phyloP scores from a whole-genome alignment of 2,329 filamentous ascomycete species.

The Lasiodiplodia hormozganensis region DNA sequence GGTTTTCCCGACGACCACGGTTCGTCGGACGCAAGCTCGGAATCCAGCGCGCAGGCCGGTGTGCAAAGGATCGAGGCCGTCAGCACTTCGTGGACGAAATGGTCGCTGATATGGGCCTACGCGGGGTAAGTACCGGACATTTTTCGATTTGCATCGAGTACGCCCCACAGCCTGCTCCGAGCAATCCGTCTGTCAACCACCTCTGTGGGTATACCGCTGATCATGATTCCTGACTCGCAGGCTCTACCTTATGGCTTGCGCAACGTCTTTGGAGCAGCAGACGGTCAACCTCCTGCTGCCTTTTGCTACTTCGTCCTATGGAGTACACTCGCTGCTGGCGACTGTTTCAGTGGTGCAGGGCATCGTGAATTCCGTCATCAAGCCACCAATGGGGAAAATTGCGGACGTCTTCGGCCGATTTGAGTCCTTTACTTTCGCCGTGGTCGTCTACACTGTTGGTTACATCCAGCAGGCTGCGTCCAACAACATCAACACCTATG shows the following conservation, averaged over 20 bases:
- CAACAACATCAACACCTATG: slow-evolving; percentile 59
- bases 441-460: slow-evolving; percentile 62
- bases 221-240: slow-evolving; percentile 34
- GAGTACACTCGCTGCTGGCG: slow-evolving; percentile 68
- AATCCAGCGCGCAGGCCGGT: slow-evolving; percentile 38
- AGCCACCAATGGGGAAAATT: slow-evolving; percentile 67
- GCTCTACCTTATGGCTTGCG: slow-evolving; percentile 66
- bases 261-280: slow-evolving; percentile 71
- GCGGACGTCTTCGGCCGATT: slow-evolving; percentile 68
- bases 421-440: slow-evolving; percentile 63
- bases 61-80: slow-evolving; percentile 58
- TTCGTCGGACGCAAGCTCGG: background rate
- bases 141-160: background rate
- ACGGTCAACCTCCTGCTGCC: slow-evolving; percentile 66
- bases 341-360: slow-evolving; percentile 70
- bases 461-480: slow-evolving; percentile 65
- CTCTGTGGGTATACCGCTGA: slow-evolving; percentile 29
- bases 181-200: background rate
- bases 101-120: slow-evolving; percentile 56
- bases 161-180: background rate
- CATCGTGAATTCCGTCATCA: slow-evolving; percentile 68
- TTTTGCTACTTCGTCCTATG: slow-evolving; percentile 71
- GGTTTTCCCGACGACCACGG: background rate
- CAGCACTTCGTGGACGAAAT: slow-evolving; percentile 57
- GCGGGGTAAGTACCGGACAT: slow-evolving; percentile 39